These are phyloP conservation scores for Aspergillus viridinutans DNA, from an alignment of 2,329 filamentous ascomycete genomes.

Conservation along the genomic window DNA sequence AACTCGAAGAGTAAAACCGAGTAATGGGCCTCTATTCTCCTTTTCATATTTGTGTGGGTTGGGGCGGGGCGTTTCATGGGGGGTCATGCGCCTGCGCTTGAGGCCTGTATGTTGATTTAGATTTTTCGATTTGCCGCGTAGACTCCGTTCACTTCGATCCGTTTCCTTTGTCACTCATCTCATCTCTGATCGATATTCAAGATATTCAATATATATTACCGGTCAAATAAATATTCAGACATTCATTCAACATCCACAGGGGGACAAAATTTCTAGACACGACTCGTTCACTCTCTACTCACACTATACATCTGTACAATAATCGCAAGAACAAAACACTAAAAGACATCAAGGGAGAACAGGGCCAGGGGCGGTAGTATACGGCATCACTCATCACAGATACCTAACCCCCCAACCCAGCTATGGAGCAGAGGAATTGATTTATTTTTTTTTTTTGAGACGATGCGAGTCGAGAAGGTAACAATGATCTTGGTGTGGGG, in stretches of 20 bases:
- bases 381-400: slow-evolving; percentile 21
- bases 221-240: neutral
- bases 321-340: slow-evolving; percentile 2
- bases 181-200: neutral
- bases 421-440: slow-evolving; percentile 11
- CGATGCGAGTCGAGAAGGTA: slow-evolving; percentile 11
- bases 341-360: slow-evolving; percentile 3
- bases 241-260: slow-evolving; percentile 3
- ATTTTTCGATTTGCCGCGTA: neutral
- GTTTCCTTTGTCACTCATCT: neutral
- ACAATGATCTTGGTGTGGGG: slow-evolving; percentile 12
- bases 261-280: neutral
- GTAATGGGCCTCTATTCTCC: neutral
- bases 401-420: slow-evolving; percentile 19
- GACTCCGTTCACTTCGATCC: neutral
- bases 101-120: neutral
- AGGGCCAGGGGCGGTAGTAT: slow-evolving; percentile 6
- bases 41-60: neutral
- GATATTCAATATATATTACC: neutral
- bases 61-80: neutral
- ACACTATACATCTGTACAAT: slow-evolving; percentile 23
- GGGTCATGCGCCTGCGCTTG: neutral
- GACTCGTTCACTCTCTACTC: slow-evolving; percentile 13
- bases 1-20: slow-evolving; percentile 15
- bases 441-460: slow-evolving; percentile 4